Evolutionary conservation across 345 rosid species (phyloP).

Genomic region (Euphorbia peplus): DNA sequence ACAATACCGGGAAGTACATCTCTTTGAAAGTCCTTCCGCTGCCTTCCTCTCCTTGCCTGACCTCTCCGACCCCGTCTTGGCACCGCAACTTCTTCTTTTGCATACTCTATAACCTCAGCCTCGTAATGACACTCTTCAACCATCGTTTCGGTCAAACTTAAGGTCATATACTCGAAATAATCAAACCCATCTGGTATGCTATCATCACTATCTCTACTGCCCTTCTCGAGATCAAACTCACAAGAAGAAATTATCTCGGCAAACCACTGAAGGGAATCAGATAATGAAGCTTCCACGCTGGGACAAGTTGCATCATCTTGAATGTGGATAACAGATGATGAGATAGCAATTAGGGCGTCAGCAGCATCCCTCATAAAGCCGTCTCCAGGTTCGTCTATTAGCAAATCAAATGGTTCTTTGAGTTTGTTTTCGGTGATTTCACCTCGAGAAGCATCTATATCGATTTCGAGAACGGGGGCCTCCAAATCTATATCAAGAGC

Average conservation of each 20-base stretch:
- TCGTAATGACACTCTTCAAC: constrained; percentile 37
- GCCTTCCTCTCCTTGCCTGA: constrained; percentile 67
- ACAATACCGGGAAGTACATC: constrained; percentile 64
- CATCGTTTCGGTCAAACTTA: constrained; percentile 51
- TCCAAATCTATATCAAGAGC: constrained; percentile 56
- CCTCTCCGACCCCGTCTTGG: constrained; percentile 56
- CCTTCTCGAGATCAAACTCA: constrained; percentile 22
- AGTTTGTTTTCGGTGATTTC: constrained; percentile 25
- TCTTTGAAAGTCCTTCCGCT: constrained; percentile 69
- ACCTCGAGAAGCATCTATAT: constrained; percentile 19
- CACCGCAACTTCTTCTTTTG: constrained; percentile 33
- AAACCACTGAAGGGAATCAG: constrained; percentile 57
- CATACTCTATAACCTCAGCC: constrained; percentile 36
- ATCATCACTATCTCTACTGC: constrained; percentile 15
- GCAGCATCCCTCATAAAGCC: constrained; percentile 44
- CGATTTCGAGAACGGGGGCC: constrained; percentile 41
- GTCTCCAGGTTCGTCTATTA: constrained; percentile 22
- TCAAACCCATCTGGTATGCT: constrained; percentile 38
- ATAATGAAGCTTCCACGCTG: constrained; percentile 18
- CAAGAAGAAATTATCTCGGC: constrained; percentile 43
- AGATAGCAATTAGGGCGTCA: constrained; percentile 58
- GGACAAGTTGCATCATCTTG: constrained; percentile 9
- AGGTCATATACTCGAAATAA: constrained; percentile 63
- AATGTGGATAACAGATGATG: constrained; percentile 30
- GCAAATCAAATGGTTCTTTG: constrained; percentile 19